These are phyloP conservation scores for Didymella keratinophila DNA, from an alignment of 2,329 filamentous ascomycete species.

Conservation along the genomic window DNA sequence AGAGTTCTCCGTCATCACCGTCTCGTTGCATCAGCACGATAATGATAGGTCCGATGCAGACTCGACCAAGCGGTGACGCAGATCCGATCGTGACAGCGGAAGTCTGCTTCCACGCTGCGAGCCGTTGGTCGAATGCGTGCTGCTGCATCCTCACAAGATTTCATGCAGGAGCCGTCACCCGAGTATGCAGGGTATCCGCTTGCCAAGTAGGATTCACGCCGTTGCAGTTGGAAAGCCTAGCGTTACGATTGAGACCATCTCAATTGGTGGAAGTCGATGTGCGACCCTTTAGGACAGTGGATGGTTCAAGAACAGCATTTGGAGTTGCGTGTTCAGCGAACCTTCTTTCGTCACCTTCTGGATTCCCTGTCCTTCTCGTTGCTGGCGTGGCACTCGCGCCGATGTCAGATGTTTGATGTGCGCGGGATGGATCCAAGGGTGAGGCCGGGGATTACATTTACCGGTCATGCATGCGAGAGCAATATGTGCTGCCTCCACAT, in stretches of 20 bases:
- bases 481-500: not conserved
- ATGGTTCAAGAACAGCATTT: too few species aligned
- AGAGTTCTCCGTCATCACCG: not conserved
- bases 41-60: not conserved
- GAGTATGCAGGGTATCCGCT: conserved; percentile 3
- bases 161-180: not conserved
- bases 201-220: conserved; percentile 1
- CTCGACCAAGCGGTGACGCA: conserved; percentile 8
- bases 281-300: not conserved
- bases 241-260: not conserved
- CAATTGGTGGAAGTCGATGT: not conserved
- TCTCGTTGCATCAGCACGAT: not conserved
- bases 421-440: not conserved
- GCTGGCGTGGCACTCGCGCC: not conserved
- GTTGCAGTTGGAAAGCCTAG: conserved; percentile 6
- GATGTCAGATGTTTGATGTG: not conserved
- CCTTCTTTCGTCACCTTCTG: not conserved
- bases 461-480: not conserved
- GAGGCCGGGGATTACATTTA: not conserved
- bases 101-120: not conserved
- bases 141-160: not conserved
- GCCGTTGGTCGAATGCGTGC: not conserved
- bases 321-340: not conserved
- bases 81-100: conserved; percentile 11
- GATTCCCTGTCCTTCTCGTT: not conserved